Conservation (phyloP, 345 rosid genomes). For the Pelargonium nanum region DNA sequence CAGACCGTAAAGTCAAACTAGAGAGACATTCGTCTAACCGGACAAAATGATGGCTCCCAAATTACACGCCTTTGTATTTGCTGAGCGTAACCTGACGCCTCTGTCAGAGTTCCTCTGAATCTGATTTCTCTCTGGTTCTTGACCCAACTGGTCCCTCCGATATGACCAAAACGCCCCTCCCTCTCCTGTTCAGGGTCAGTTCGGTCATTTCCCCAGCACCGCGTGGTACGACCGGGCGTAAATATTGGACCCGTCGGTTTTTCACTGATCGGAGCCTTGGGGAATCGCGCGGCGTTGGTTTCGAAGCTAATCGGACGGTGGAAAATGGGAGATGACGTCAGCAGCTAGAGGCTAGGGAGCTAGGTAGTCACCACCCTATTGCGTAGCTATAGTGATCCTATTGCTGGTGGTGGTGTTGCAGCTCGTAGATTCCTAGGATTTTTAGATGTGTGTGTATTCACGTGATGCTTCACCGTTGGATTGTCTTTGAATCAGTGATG, state of each 20-base stretch:
- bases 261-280: constrained; percentile 3
- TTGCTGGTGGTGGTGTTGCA: too few relatives aligned
- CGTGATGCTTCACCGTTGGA: constrained; percentile 17
- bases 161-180: constrained; percentile 16
- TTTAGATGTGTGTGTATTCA: constrained; percentile 1
- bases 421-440: constrained; percentile 22
- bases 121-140: too few relatives aligned
- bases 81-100: constrained; percentile 1
- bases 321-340: constrained; percentile 2
- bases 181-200: neutral
- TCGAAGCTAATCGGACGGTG: constrained; percentile 22
- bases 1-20: constrained; percentile 19
- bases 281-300: constrained; percentile 26
- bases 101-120: constrained; percentile 1
- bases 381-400: too few relatives aligned
- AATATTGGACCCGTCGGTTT: too few relatives aligned
- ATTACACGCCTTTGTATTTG: constrained; percentile 23
- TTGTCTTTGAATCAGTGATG: constrained; percentile 1
- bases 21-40: constrained; percentile 17
- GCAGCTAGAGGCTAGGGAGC: neutral
- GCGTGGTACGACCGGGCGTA: too few relatives aligned
- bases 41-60: constrained; percentile 29
- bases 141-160: constrained; percentile 1
- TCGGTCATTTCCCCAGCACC: too few relatives aligned
- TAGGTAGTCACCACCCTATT: too few relatives aligned